Evolutionary conservation across 2,329 filamentous ascomycete genomes (phyloP).

Genomic region (Aureobasidium melanogenum): DNA sequence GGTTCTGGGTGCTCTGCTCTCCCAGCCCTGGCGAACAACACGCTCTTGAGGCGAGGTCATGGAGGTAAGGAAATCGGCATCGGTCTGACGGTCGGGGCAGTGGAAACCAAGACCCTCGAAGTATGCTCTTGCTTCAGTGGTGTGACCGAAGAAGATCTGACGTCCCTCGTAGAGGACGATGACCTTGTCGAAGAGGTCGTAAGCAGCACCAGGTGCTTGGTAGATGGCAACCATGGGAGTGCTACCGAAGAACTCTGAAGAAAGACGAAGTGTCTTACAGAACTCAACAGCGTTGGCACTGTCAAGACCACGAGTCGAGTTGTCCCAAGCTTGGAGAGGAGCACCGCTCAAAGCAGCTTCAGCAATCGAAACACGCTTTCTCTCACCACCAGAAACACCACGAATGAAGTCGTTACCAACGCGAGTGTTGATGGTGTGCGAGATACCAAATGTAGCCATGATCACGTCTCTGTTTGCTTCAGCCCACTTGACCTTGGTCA

Average conservation of each 20-base stretch:
- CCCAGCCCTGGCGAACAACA: conserved; percentile 35
- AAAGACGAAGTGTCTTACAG: conserved; percentile 58
- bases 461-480: conserved; percentile 60
- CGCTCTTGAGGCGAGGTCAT: conserved; percentile 50
- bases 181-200: conserved; percentile 63
- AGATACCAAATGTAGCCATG: conserved; percentile 68
- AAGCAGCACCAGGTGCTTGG: conserved; percentile 60
- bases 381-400: conserved; percentile 66
- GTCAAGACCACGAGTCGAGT: conserved; percentile 65
- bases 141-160: conserved; percentile 62
- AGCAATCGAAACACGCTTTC: conserved; percentile 74
- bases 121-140: conserved; percentile 55
- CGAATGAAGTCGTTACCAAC: conserved; percentile 69
- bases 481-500: conserved; percentile 47
- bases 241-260: conserved; percentile 57
- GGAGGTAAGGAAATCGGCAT: conserved; percentile 68
- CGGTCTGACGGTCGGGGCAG: conserved; percentile 62
- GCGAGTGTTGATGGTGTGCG: conserved; percentile 62
- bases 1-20: conserved; percentile 38
- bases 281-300: conserved; percentile 70
- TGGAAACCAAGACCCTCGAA: conserved; percentile 65
- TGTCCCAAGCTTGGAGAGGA: conserved; percentile 64
- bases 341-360: conserved; percentile 62
- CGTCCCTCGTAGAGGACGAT: conserved; percentile 58
- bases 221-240: conserved; percentile 67